A percentile compares a stretch with the other conserved stretches of the same genome.
Conservation (phyloP, 768 basidiomycete species). For the Coprinopsis sp. region DNA sequence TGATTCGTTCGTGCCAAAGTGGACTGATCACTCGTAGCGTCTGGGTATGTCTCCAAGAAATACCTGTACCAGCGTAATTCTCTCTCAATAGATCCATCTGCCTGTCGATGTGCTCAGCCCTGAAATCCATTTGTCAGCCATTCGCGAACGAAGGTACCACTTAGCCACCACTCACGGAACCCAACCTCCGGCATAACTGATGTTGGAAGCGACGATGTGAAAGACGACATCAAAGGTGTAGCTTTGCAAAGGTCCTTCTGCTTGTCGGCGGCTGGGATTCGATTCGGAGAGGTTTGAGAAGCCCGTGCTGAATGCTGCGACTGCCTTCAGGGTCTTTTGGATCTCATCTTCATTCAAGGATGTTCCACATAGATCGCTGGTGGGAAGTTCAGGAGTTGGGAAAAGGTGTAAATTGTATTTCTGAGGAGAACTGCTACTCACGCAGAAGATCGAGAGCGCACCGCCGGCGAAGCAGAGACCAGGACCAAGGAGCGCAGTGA, state of each 20-base stretch:
- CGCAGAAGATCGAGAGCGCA: too few relatives aligned
- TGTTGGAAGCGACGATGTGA: conserved; percentile 13
- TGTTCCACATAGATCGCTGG: too few relatives aligned
- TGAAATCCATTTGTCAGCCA: conserved; percentile 7
- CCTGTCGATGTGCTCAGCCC: conserved; percentile 20
- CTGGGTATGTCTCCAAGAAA: conserved; percentile 25
- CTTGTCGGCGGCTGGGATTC: not conserved
- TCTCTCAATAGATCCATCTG: conserved; percentile 32
- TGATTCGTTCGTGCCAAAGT: conserved; percentile 25
- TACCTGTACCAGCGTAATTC: conserved; percentile 25
- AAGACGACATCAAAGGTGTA: conserved; percentile 13
- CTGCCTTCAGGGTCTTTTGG: too few relatives aligned
- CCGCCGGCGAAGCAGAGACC: too few relatives aligned
- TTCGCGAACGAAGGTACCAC: not conserved
- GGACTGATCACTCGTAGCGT: conserved; percentile 27
- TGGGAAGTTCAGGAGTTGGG: too few relatives aligned
- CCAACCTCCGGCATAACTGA: conserved; percentile 16
- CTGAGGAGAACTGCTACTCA: too few relatives aligned
- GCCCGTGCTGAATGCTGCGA: too few relatives aligned
- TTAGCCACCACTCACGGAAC: conserved; percentile 13
- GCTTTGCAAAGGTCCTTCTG: not conserved
- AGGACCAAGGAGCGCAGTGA: too few relatives aligned
- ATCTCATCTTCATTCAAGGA: too few relatives aligned
- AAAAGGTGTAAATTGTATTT: too few relatives aligned
- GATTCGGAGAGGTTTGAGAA: too few relatives aligned